Conservation (phyloP, 768 basidiomycete species). For the Pleurotus citrinopileatus region DNA sequence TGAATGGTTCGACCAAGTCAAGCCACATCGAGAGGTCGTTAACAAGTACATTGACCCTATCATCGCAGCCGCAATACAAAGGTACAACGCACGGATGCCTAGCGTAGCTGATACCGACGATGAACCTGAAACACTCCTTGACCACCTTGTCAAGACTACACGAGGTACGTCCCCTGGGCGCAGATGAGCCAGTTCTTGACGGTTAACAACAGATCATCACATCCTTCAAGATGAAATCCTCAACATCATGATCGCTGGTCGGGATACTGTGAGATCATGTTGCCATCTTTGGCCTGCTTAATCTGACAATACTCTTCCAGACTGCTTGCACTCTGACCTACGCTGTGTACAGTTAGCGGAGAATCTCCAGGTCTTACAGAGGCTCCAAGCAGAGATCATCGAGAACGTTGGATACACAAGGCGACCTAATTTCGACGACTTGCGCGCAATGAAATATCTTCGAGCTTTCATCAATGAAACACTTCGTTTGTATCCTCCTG, state of each 20-base stretch:
- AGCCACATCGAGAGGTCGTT: slow-evolving; percentile 40
- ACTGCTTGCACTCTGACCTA: slow-evolving; percentile 52
- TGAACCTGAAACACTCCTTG: slow-evolving; percentile 43
- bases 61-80: slow-evolving; percentile 40
- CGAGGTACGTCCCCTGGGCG: slow-evolving; percentile 32
- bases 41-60: slow-evolving; percentile 50
- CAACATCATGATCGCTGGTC: slow-evolving; percentile 55
- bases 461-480: slow-evolving; percentile 59
- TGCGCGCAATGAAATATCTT: slow-evolving; percentile 57
- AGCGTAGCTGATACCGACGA: slow-evolving; percentile 19
- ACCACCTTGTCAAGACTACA: slow-evolving; percentile 49
- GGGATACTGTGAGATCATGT: slow-evolving; percentile 49
- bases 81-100: slow-evolving; percentile 21
- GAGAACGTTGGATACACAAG: slow-evolving; percentile 37
- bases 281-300: background rate
- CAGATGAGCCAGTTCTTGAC: background rate
- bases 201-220: slow-evolving; percentile 25
- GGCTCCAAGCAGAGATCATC: slow-evolving; percentile 50
- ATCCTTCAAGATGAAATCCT: slow-evolving; percentile 46
- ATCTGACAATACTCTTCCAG: slow-evolving; percentile 19
- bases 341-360: slow-evolving; percentile 50
- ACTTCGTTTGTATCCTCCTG: slow-evolving; percentile 49
- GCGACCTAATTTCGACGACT: slow-evolving; percentile 50
- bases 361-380: slow-evolving; percentile 42
- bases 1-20: slow-evolving; percentile 48